phyloP scores from a whole-genome alignment of 2,329 filamentous ascomycete species.

The Penicillium sp. region DNA sequence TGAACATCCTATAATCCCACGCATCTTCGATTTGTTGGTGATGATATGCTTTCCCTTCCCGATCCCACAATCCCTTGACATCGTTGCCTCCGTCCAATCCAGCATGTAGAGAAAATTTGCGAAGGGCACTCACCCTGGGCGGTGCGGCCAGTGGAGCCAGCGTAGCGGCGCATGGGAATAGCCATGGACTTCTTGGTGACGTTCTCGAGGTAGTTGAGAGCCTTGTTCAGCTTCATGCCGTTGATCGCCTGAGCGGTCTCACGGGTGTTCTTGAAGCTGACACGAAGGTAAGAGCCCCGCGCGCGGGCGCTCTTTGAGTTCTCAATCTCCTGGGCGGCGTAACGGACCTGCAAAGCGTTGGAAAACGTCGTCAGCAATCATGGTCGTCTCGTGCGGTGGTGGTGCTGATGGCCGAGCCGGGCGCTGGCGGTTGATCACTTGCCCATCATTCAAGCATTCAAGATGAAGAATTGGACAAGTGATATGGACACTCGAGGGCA shows the following conservation, averaged over 20 bases:
- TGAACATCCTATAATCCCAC: not conserved
- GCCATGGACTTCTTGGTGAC: slow-evolving; percentile 97
- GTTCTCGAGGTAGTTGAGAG: slow-evolving; percentile 96
- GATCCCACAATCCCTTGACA: slow-evolving; percentile 10
- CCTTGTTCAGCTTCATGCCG: slow-evolving; percentile 96
- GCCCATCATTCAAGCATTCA: slow-evolving; percentile 10
- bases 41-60: slow-evolving; percentile 1
- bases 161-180: slow-evolving; percentile 97
- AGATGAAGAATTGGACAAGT: slow-evolving; percentile 17
- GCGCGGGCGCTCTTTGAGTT: slow-evolving; percentile 93
- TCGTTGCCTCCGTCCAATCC: slow-evolving; percentile 15
- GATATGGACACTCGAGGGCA: slow-evolving; percentile 12
- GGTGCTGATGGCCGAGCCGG: slow-evolving; percentile 11
- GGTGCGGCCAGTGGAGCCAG: slow-evolving; percentile 91
- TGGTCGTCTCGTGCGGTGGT: slow-evolving; percentile 16
- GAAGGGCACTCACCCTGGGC: slow-evolving; percentile 83
- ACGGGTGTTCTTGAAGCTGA: slow-evolving; percentile 99
- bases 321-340: slow-evolving; percentile 88
- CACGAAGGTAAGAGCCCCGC: slow-evolving; percentile 97
- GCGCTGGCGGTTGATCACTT: slow-evolving; percentile 9
- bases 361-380: slow-evolving; percentile 36
- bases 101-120: slow-evolving; percentile 19
- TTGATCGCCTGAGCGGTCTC: slow-evolving; percentile 99
- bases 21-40: slow-evolving; percentile 11
- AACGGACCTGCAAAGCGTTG: slow-evolving; percentile 73